Evolutionary conservation across 2,329 filamentous ascomycete species (phyloP), one percentile per base, ranked within the genome.

Genomic region (Teratosphaeria viscida): DNA sequence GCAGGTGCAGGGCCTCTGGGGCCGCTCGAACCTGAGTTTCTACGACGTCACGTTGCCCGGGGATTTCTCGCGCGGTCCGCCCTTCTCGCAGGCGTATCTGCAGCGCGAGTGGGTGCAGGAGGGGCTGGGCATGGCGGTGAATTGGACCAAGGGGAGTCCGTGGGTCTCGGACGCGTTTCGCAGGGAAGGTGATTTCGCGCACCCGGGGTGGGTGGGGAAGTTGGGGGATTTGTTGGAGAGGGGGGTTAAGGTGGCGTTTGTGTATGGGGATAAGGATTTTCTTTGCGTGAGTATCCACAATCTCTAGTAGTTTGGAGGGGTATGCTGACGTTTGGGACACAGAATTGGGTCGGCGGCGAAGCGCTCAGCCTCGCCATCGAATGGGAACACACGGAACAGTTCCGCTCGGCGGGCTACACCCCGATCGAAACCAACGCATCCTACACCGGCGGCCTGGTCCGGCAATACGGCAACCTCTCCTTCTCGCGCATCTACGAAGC

Each of bases 211-310:
- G 55, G 60, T 77, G n/a, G 63, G 71, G 2, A 74, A 76, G 54
- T 61, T 80, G 12, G 72, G 71, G 5, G 70, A 70, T n/a, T 67
- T 80, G 23, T 69, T 81, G 19, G 67, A 68, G 29, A 67, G 73
- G 4, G 75, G 76, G 34, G 69, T 80, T 53, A 76, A 83, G 23
- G 81, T 92, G 27, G 85, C 86, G 5, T 75, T 94, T 60, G 80
- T 91, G 59, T 89, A 92, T 69, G 83, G 83, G 6, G 83, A 86
- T 64, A 49, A 49, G 43, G 43, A 49, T 19, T 19, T 49, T 6
- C 43, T 49, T 19, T 49, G 43, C n/a, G 43, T 49, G 19, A 49
- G 43, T 49, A 23, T 19, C 5, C 26, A 14, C 16, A 5, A 43
- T 16, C 16, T 10, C 5, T 14, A 43, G 11, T 16, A 12, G 16